Evolutionary conservation across 768 basidiomycete genomes (phyloP).

Genomic region (Auricularia cornea): DNA sequence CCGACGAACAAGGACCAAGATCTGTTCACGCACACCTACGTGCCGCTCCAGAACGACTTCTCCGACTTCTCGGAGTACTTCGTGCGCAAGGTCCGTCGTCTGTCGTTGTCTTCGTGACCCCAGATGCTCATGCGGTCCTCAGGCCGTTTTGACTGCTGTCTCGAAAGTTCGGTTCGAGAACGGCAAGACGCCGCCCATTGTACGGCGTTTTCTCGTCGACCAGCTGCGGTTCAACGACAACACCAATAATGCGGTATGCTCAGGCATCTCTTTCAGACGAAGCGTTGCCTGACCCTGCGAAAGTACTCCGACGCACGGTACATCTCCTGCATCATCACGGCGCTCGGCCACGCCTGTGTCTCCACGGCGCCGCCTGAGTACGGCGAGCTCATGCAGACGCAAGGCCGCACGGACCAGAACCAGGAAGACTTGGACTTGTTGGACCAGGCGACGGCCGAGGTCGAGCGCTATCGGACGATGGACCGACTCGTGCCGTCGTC

Average conservation of each 20-base stretch:
- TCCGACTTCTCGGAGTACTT: slow-evolving; percentile 88
- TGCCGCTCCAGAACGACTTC: slow-evolving; percentile 95
- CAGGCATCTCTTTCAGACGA: too few relatives aligned
- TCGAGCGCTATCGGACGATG: slow-evolving; percentile 89
- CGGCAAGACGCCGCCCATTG: slow-evolving; percentile 77
- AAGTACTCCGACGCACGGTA: slow-evolving; percentile 91
- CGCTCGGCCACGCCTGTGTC: slow-evolving; percentile 71
- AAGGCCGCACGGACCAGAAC: slow-evolving; percentile 57
- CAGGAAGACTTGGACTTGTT: slow-evolving; percentile 62
- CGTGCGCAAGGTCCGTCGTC: slow-evolving; percentile 69
- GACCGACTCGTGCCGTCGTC: slow-evolving; percentile 91
- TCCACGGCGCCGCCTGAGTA: slow-evolving; percentile 71
- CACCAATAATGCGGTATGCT: slow-evolving; percentile 75
- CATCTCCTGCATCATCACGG: slow-evolving; percentile 76
- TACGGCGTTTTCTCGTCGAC: slow-evolving; percentile 83
- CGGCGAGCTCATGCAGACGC: slow-evolving; percentile 64
- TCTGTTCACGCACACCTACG: slow-evolving; percentile 77
- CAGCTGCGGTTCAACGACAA: slow-evolving; percentile 95
- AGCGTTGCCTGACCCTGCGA: slow-evolving; percentile 4
- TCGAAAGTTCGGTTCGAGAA: slow-evolving; percentile 81
- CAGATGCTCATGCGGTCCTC: slow-evolving; percentile 5
- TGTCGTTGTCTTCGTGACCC: neutral
- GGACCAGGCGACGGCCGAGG: slow-evolving; percentile 67
- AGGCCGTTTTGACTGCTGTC: slow-evolving; percentile 76
- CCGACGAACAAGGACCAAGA: slow-evolving; percentile 76